Conservation (phyloP, 1,284 basidiomycete species). For the Ganoderma meredithae region DNA sequence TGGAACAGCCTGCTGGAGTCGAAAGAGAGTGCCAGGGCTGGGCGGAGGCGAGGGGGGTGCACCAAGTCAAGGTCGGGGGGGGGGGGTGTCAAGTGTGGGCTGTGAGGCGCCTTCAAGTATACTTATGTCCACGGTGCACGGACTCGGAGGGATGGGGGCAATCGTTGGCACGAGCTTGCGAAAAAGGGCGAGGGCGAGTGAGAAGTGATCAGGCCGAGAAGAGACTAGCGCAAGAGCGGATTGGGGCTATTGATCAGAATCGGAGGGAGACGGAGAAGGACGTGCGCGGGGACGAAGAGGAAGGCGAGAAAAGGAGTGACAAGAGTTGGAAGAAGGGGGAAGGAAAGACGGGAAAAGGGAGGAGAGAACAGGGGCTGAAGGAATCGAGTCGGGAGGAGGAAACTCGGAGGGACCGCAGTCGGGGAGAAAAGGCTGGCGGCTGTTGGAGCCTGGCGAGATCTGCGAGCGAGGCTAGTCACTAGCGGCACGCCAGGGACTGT, state of each 20-base stretch:
- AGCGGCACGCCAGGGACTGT: background rate
- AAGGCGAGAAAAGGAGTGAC: background rate
- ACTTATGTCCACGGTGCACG: background rate
- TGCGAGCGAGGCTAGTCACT: background rate
- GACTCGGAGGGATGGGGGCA: background rate
- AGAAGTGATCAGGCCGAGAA: conserved; percentile 4
- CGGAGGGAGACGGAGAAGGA: background rate
- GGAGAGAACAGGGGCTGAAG: background rate
- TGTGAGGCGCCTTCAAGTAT: background rate
- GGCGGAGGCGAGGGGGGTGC: background rate
- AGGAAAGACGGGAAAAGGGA: conserved; percentile 2
- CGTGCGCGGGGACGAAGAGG: background rate
- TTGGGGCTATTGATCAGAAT: conserved; percentile 1
- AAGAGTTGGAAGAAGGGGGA: conserved; percentile 8
- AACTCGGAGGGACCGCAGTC: background rate
- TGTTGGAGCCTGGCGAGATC: background rate
- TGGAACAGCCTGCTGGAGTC: background rate
- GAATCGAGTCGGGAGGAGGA: background rate
- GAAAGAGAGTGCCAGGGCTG: conserved; percentile 3
- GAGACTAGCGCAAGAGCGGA: conserved; percentile 6
- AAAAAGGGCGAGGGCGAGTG: background rate
- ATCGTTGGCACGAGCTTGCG: background rate
- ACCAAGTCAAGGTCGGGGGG: background rate
- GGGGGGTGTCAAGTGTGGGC: background rate
- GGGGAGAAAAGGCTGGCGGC: background rate